Conservation (phyloP, 2,329 filamentous ascomycete species). For the Neophaeococcomyces mojaviensis region DNA sequence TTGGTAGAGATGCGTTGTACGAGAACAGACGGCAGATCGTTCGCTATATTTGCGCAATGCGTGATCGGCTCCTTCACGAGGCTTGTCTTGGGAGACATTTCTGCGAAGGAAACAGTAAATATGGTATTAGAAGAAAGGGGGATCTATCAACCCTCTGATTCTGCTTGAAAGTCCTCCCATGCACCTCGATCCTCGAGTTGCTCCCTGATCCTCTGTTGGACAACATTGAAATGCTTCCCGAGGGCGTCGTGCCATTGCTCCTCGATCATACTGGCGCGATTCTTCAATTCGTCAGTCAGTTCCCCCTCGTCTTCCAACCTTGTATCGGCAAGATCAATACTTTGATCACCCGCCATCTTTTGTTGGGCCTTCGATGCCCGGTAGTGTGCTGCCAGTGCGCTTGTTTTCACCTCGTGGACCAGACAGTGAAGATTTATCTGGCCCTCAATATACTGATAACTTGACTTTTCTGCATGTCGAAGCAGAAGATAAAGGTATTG, state of each 20-base stretch:
- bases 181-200: slow-evolving; percentile 72
- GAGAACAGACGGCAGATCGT: too few relatives aligned
- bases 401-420: slow-evolving; percentile 80
- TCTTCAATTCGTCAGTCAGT: slow-evolving; percentile 80
- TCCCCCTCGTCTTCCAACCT: slow-evolving; percentile 59
- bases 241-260: slow-evolving; percentile 84
- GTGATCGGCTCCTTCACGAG: too few relatives aligned
- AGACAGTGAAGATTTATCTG: slow-evolving; percentile 87
- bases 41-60: too few relatives aligned
- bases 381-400: slow-evolving; percentile 62
- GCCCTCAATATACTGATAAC: slow-evolving; percentile 93
- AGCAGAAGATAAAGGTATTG: slow-evolving; percentile 86
- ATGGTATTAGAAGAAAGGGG: neutral
- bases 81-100: slow-evolving; percentile 10
- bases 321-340: slow-evolving; percentile 31
- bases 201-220: slow-evolving; percentile 66
- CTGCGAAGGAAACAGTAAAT: too few relatives aligned
- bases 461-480: slow-evolving; percentile 80
- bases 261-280: slow-evolving; percentile 84
- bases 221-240: slow-evolving; percentile 64
- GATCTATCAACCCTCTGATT: neutral
- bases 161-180: slow-evolving; percentile 60
- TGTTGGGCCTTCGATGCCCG: slow-evolving; percentile 61
- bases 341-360: slow-evolving; percentile 36
- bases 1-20: too few relatives aligned